A percentile compares a stretch with the other conserved stretches of the same genome.
Evolutionary conservation across 1,284 basidiomycete genomes (phyloP).

Genomic region (Boletus smithii): DNA sequence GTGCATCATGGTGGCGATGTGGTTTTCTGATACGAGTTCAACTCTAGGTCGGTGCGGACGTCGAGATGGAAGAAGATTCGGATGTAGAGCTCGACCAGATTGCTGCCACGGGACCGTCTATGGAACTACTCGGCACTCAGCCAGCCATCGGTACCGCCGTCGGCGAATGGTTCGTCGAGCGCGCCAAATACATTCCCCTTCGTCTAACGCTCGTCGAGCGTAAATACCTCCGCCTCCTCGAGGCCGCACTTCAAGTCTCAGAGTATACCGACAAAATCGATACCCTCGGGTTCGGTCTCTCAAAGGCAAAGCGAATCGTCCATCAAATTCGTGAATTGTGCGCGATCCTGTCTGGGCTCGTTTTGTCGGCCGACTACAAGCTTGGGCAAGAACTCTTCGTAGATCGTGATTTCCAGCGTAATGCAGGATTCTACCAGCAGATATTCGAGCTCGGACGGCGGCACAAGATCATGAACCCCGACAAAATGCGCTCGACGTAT

Average conservation of each 20-base stretch:
- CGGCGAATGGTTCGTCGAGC: conserved; percentile 79
- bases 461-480: conserved; percentile 84
- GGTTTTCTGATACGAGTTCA: conserved; percentile 3
- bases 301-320: conserved; percentile 78
- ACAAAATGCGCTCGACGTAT: conserved; percentile 84
- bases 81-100: conserved; percentile 47
- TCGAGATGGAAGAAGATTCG: conserved; percentile 41
- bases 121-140: conserved; percentile 46
- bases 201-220: conserved; percentile 69
- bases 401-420: conserved; percentile 72
- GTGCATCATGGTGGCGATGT: not conserved
- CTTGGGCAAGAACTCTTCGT: conserved; percentile 78
- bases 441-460: conserved; percentile 78
- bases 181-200: conserved; percentile 72
- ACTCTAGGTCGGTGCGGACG: conserved; percentile 28
- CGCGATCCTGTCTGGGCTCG: conserved; percentile 75
- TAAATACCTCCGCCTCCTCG: conserved; percentile 75
- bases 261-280: conserved; percentile 87
- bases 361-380: conserved; percentile 79
- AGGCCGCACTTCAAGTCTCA: conserved; percentile 74
- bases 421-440: conserved; percentile 70
- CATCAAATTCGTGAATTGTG: conserved; percentile 79
- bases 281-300: conserved; percentile 66
- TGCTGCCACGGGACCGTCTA: conserved; percentile 31
- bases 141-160: conserved; percentile 56